A percentile compares a stretch with the other conserved stretches of the same genome.
Evolutionary conservation across 2,329 filamentous ascomycete genomes (phyloP).

Genomic region (Thermoascus crustaceus): DNA sequence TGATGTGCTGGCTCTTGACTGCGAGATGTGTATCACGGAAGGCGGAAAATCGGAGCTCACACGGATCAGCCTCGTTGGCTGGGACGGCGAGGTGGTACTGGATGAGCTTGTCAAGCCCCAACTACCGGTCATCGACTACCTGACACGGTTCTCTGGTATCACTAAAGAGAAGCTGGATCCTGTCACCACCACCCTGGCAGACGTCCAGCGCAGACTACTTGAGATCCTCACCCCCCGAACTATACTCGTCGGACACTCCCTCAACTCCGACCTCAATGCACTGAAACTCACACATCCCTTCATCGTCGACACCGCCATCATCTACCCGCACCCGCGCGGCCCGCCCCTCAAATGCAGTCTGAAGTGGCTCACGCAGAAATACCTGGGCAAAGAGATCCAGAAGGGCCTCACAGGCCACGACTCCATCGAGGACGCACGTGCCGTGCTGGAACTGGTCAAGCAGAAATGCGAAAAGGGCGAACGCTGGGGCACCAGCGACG

Average conservation of each 20-base stretch:
- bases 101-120: conserved; percentile 90
- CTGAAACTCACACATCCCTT: conserved; percentile 84
- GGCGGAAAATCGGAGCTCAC: conserved; percentile 75
- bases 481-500: conserved; percentile 71
- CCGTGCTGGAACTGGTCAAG: conserved; percentile 86
- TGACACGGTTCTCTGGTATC: conserved; percentile 88
- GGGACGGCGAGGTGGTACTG: conserved; percentile 73
- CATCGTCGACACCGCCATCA: conserved; percentile 81
- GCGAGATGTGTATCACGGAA: conserved; percentile 93
- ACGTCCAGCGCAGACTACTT: conserved; percentile 73
- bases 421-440: conserved; percentile 83
- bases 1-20: conserved; percentile 74
- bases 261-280: conserved; percentile 58
- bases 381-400: conserved; percentile 80
- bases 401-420: conserved; percentile 74
- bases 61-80: conserved; percentile 76
- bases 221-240: conserved; percentile 51
- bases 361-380: conserved; percentile 82
- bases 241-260: conserved; percentile 41
- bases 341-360: conserved; percentile 83
- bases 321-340: conserved; percentile 85
- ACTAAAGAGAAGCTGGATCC: conserved; percentile 74
- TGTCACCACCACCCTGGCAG: conserved; percentile 72
- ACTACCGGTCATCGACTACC: conserved; percentile 82
- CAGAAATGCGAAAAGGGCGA: conserved; percentile 93